Evolutionary conservation across 1,284 basidiomycete genomes (phyloP).

Genomic region (Coriolopsis trogii): DNA sequence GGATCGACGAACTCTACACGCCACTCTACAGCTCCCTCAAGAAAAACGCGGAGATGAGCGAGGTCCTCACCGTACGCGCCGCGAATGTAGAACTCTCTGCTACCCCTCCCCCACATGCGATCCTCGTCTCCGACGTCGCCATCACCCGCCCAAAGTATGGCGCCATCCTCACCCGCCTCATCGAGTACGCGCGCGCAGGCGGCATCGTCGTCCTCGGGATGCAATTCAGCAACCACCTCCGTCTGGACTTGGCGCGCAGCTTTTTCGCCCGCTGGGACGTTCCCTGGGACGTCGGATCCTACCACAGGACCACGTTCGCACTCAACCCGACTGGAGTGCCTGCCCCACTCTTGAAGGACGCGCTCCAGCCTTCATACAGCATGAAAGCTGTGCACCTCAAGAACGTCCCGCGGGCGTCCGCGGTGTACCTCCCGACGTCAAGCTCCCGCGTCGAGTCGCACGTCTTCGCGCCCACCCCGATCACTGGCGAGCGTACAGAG

Average conservation of each 20-base stretch:
- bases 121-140: slow-evolving; percentile 19
- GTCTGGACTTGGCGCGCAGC: not conserved
- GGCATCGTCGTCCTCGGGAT: slow-evolving; percentile 20
- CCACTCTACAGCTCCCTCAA: slow-evolving; percentile 17
- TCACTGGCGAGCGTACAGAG: slow-evolving; percentile 7
- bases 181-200: slow-evolving; percentile 16
- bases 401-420: slow-evolving; percentile 11
- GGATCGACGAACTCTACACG: slow-evolving; percentile 3
- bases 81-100: slow-evolving; percentile 9
- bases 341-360: slow-evolving; percentile 11
- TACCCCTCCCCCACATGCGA: slow-evolving; percentile 9
- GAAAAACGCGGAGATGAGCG: slow-evolving; percentile 10
- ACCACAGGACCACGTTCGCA: slow-evolving; percentile 21
- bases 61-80: not conserved
- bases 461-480: slow-evolving; percentile 8
- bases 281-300: slow-evolving; percentile 19
- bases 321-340: slow-evolving; percentile 24
- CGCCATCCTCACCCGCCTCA: slow-evolving; percentile 4
- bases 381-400: slow-evolving; percentile 23
- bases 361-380: slow-evolving; percentile 19
- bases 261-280: slow-evolving; percentile 19
- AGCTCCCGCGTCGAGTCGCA: slow-evolving; percentile 16
- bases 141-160: not conserved
- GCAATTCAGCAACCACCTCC: slow-evolving; percentile 18
- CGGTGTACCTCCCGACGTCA: slow-evolving; percentile 20